A percentile compares a stretch with the other conserved stretches of the same genome.
phyloP scores from a whole-genome alignment of 306 rosid species.

The Quercus wislizeni region DNA sequence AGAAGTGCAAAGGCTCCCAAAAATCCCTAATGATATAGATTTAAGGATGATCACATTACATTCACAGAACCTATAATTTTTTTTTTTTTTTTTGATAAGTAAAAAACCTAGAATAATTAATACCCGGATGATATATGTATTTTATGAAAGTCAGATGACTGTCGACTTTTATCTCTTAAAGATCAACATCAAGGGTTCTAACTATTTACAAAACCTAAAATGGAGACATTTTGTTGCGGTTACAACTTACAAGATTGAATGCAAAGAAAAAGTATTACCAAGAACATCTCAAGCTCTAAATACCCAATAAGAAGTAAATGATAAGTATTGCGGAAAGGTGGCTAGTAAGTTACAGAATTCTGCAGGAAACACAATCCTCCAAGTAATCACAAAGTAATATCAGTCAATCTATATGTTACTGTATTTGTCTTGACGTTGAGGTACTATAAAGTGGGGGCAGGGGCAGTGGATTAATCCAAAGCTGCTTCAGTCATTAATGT shows the following conservation, averaged over 20 bases:
- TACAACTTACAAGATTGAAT: background rate
- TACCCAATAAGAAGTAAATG: background rate
- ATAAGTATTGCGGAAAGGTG: background rate
- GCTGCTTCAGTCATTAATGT: background rate
- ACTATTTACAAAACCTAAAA: background rate
- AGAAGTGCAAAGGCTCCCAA: background rate
- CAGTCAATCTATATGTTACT: background rate
- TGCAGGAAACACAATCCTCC: background rate
- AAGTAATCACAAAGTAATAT: background rate
- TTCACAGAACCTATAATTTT: background rate
- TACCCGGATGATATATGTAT: background rate
- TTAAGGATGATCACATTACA: background rate
- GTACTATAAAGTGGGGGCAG: background rate
- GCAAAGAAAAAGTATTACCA: background rate
- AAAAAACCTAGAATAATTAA: background rate
- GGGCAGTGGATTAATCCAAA: background rate
- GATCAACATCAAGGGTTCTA: background rate
- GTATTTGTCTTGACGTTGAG: background rate
- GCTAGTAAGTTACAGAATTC: background rate
- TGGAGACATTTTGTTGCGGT: background rate
- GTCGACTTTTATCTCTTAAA: background rate
- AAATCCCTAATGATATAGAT: background rate
- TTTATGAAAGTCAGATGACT: background rate
- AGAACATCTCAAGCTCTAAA: background rate
- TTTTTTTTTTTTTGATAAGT: too few species aligned